Percentiles rank a stretch among this genome's conserved stretches.
These are phyloP conservation scores for Fusarium abutilonis DNA, from an alignment of 2,329 filamentous ascomycete species.

Conservation along the genomic window DNA sequence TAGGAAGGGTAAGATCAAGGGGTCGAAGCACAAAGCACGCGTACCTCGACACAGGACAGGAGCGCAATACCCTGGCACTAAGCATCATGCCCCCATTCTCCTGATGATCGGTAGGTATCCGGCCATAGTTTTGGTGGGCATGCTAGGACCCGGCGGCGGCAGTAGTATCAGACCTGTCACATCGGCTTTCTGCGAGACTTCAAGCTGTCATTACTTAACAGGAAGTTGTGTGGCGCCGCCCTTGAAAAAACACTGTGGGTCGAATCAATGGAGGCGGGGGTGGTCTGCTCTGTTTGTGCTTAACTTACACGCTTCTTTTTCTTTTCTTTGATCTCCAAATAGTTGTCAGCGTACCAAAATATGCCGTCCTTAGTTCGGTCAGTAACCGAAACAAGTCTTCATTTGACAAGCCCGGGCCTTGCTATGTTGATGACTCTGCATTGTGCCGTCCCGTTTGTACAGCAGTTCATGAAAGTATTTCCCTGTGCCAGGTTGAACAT, in stretches of 20 bases:
- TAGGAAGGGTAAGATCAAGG: constrained; percentile 40
- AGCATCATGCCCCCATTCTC: constrained; percentile 37
- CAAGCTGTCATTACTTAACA: constrained; percentile 41
- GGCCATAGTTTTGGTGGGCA: constrained; percentile 41
- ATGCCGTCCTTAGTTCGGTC: constrained; percentile 9
- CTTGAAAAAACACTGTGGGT: constrained; percentile 36
- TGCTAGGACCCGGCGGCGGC: constrained; percentile 38
- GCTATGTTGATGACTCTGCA: background rate
- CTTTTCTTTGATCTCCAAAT: constrained; percentile 11
- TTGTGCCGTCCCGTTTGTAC: background rate
- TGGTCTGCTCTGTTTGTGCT: constrained; percentile 24
- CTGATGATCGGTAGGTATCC: constrained; percentile 45
- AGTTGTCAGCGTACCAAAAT: background rate
- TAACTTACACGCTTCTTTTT: constrained; percentile 2
- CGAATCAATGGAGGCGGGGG: constrained; percentile 36
- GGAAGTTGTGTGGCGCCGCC: constrained; percentile 41
- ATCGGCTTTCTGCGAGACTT: constrained; percentile 48
- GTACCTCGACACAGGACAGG: constrained; percentile 33
- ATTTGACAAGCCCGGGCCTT: background rate
- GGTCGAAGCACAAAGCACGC: constrained; percentile 30
- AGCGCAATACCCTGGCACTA: constrained; percentile 29
- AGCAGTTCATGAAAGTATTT: constrained; percentile 6
- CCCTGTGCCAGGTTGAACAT: constrained; percentile 9
- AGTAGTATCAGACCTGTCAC: constrained; percentile 50
- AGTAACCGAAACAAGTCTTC: background rate